Evolutionary conservation across 768 basidiomycete genomes (phyloP).

Genomic region (Mycena chlorophos): DNA sequence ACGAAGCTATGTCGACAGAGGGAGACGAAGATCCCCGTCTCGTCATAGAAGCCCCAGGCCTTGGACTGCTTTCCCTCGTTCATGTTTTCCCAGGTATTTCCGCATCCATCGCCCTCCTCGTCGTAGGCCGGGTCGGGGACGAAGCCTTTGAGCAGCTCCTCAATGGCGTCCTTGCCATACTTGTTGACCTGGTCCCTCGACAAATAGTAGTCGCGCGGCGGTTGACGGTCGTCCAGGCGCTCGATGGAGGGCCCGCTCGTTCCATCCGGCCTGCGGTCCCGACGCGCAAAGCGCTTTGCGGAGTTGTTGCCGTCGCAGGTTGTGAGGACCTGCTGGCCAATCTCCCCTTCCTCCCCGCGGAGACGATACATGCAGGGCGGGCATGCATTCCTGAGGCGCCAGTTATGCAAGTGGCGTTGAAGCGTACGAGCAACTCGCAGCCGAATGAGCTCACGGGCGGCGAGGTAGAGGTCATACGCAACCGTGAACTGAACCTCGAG

Average conservation of each 20-base stretch:
- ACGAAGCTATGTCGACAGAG: constrained; percentile 36
- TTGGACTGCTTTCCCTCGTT: background rate
- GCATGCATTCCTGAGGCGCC: constrained; percentile 35
- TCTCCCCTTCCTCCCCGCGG: constrained; percentile 28
- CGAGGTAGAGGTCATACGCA: constrained; percentile 37
- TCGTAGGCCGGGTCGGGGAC: constrained; percentile 13
- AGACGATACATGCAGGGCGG: constrained; percentile 38
- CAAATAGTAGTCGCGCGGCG: constrained; percentile 4
- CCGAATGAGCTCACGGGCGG: constrained; percentile 23
- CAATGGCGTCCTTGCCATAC: constrained; percentile 3
- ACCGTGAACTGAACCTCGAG: constrained; percentile 24
- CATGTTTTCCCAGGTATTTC: constrained; percentile 13
- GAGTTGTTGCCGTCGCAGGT: constrained; percentile 37
- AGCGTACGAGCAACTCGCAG: constrained; percentile 24
- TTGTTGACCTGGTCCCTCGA: background rate
- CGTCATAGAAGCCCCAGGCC: constrained; percentile 24
- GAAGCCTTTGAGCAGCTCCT: constrained; percentile 1
- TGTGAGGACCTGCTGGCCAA: constrained; percentile 25
- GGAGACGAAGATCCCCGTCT: constrained; percentile 38
- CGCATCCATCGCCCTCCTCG: constrained; percentile 35
- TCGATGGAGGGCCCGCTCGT: constrained; percentile 30
- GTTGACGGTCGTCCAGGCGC: constrained; percentile 24
- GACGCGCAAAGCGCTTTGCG: constrained; percentile 26
- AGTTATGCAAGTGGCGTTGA: constrained; percentile 29
- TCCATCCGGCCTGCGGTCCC: constrained; percentile 16